Conservation (phyloP, 169 alveolate genomes). For the Plasmodium knowlesi region DNA sequence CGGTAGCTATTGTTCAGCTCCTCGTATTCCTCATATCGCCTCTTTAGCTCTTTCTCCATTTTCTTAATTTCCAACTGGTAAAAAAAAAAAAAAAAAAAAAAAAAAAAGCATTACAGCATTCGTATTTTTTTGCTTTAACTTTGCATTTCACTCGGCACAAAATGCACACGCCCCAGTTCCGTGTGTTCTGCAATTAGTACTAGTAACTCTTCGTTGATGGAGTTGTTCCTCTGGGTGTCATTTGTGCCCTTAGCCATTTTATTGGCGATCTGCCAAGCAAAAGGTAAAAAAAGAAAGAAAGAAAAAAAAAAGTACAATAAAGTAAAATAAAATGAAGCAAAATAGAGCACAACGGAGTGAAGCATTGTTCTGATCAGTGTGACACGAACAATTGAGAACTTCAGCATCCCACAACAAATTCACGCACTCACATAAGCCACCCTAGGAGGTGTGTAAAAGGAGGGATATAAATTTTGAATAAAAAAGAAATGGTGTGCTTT, state of each 20-base stretch:
- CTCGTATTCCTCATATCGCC: slow-evolving; percentile 52
- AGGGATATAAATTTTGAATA: not conserved
- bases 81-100: not conserved
- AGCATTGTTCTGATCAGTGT: not conserved
- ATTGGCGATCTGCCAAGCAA: not conserved
- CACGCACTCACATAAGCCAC: not conserved
- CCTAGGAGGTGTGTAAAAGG: not conserved
- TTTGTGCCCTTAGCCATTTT: slow-evolving; percentile 34
- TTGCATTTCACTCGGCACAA: not conserved
- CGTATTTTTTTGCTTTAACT: not conserved
- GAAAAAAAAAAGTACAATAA: not conserved
- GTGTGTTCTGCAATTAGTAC: slow-evolving; percentile 18
- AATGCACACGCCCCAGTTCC: not conserved
- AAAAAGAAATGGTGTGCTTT: not conserved
- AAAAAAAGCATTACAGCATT: not conserved
- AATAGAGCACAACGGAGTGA: not conserved
- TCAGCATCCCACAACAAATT: not conserved
- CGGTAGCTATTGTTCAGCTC: slow-evolving; percentile 39
- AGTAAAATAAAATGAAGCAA: too few relatives aligned
- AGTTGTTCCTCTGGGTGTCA: slow-evolving; percentile 15
- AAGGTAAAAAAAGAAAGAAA: not conserved
- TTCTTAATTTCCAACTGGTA: slow-evolving; percentile 47
- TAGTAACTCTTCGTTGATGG: slow-evolving; percentile 18
- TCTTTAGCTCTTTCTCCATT: slow-evolving; percentile 49
- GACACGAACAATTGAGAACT: not conserved